These are phyloP conservation scores for Auriscalpium microsporum DNA, from an alignment of 768 basidiomycete species.

Conservation along the genomic window DNA sequence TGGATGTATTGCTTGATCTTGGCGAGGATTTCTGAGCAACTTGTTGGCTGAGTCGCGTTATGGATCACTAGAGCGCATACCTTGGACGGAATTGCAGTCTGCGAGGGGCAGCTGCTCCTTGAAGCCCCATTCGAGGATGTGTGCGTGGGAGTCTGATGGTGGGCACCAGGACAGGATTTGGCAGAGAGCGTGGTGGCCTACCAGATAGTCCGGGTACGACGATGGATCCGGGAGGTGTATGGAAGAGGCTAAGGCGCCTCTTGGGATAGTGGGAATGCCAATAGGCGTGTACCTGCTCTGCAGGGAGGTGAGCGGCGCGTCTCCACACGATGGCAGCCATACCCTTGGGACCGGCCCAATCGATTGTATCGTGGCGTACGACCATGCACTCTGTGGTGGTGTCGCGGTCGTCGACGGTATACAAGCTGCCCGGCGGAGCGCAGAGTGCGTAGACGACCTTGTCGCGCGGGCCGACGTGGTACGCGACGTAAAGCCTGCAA, in stretches of 20 bases:
- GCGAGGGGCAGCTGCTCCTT: constrained; percentile 57
- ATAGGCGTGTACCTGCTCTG: constrained; percentile 15
- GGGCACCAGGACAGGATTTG: background rate
- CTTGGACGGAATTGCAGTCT: constrained; percentile 49
- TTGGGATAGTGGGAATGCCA: constrained; percentile 24
- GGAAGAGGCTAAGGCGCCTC: constrained; percentile 17
- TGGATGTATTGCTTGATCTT: constrained; percentile 51
- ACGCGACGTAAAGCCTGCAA: constrained; percentile 1
- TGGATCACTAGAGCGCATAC: constrained; percentile 26
- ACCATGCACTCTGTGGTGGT: constrained; percentile 6
- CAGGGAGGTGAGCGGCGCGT: background rate
- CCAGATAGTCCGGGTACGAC: constrained; percentile 72
- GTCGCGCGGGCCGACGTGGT: background rate
- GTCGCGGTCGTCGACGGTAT: constrained; percentile 51
- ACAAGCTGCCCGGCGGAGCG: constrained; percentile 42
- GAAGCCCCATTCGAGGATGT: constrained; percentile 67
- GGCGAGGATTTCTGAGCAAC: constrained; percentile 48
- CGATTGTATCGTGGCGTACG: background rate
- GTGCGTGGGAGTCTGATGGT: constrained; percentile 66
- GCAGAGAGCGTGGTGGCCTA: constrained; percentile 17
- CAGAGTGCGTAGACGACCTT: constrained; percentile 49
- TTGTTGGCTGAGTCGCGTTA: background rate
- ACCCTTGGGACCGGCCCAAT: too few relatives aligned
- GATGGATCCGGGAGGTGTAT: constrained; percentile 29
- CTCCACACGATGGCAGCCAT: too few relatives aligned